Evolutionary conservation across 192 early-diverging fungal genomes (phyloP).

Genomic region (Funneliformis geosporum): DNA sequence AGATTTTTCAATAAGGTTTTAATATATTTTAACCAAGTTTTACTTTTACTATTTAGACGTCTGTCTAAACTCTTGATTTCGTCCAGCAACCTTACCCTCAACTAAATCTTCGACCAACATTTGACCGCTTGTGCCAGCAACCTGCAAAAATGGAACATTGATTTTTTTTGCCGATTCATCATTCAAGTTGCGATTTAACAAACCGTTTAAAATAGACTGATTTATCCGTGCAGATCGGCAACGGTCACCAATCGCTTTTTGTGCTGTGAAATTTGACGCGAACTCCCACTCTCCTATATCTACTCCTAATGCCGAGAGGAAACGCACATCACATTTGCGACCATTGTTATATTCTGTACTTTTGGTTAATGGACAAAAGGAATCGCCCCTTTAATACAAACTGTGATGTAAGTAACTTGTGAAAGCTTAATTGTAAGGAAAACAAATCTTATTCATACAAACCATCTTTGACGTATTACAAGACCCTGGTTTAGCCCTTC

Average conservation of each 20-base stretch:
- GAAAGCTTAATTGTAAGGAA: conserved; percentile 18
- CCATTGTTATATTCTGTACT: conserved; percentile 23
- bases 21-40: too few relatives aligned
- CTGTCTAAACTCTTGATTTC: too few relatives aligned
- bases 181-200: conserved; percentile 32
- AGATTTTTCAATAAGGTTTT: too few relatives aligned
- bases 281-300: conserved; percentile 34
- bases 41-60: too few relatives aligned
- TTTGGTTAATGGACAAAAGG: conserved; percentile 28
- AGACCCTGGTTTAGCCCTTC: conserved; percentile 21
- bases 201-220: conserved; percentile 32
- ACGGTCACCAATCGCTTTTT: conserved; percentile 13
- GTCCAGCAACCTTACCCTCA: too few relatives aligned
- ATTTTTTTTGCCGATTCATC: conserved; percentile 32
- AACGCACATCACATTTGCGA: conserved; percentile 29
- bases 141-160: conserved; percentile 33
- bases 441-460: conserved; percentile 29
- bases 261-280: conserved; percentile 21
- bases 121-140: conserved; percentile 30
- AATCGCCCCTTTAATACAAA: conserved; percentile 27
- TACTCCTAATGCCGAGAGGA: conserved; percentile 26
- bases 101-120: conserved; percentile 32
- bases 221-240: conserved; percentile 17
- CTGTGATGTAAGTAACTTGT: conserved; percentile 21
- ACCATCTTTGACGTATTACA: conserved; percentile 33